phyloP scores from a whole-genome alignment of 345 rosid species.

The Garcia nutans region DNA sequence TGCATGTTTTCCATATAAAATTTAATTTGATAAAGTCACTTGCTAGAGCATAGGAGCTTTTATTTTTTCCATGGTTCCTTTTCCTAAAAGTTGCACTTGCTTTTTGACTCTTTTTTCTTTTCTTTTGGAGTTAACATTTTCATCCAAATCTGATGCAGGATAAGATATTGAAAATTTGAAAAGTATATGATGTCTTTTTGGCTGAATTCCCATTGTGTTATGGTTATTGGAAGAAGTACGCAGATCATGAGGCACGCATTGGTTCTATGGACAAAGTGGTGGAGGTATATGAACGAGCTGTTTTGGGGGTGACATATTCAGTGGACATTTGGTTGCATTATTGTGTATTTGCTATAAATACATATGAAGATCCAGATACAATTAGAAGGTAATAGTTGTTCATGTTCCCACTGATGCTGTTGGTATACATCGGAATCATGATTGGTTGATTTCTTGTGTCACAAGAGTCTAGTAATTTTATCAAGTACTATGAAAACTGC shows the following conservation, averaged over 20 bases:
- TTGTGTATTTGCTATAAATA: constrained; percentile 73
- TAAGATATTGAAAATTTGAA: constrained; percentile 67
- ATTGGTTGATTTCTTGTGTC: constrained; percentile 31
- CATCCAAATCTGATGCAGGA: constrained; percentile 51
- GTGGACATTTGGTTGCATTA: constrained; percentile 98
- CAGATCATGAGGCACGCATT: constrained; percentile 88
- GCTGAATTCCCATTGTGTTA: constrained; percentile 94
- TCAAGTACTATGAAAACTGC: constrained; percentile 26
- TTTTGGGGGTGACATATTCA: constrained; percentile 88
- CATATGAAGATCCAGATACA: constrained; percentile 91
- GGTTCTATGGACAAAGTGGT: constrained; percentile 91
- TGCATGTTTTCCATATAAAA: not conserved
- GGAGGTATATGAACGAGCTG: constrained; percentile 95
- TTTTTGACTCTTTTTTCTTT: not conserved
- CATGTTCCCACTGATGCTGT: constrained; percentile 17
- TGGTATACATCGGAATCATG: constrained; percentile 32
- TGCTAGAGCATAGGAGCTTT: not conserved
- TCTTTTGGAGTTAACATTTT: constrained; percentile 22
- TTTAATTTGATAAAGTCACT: not conserved
- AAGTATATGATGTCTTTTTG: constrained; percentile 86
- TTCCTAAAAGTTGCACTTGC: not conserved
- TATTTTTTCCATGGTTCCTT: not conserved
- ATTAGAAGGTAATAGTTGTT: constrained; percentile 77
- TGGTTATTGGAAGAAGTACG: constrained; percentile 99
- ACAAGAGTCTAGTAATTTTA: constrained; percentile 37